Percentiles rank a stretch among this genome's conserved stretches.
phyloP scores from a whole-genome alignment of 805 yeast species.

The Ogataea saltuana region DNA sequence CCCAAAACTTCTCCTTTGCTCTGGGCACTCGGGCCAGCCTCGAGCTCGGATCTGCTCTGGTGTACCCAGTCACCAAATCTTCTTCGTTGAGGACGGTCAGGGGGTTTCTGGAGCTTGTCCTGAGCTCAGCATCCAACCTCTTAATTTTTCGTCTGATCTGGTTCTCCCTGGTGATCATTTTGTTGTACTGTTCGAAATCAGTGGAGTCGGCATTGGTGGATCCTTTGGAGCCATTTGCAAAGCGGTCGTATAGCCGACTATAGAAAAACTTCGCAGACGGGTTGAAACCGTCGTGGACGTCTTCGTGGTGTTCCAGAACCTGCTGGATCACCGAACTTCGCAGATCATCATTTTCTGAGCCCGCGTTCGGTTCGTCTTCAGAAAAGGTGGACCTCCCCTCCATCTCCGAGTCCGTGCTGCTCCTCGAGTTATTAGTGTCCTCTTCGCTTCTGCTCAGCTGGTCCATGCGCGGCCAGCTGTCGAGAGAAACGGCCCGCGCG shows the following conservation, averaged over 20 bases:
- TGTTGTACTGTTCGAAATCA: conserved; percentile 35
- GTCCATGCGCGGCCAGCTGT: too few species aligned
- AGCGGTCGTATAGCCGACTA: conserved; percentile 28
- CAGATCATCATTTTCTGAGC: conserved; percentile 15
- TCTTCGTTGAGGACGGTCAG: conserved; percentile 25
- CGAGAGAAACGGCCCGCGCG: too few species aligned
- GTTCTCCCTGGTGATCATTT: conserved; percentile 28
- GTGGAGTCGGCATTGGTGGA: conserved; percentile 10
- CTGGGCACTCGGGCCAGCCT: background rate
- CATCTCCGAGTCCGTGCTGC: too few species aligned
- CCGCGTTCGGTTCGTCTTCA: too few species aligned
- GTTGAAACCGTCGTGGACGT: conserved; percentile 5
- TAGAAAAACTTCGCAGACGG: conserved; percentile 20
- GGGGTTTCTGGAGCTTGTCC: conserved; percentile 7
- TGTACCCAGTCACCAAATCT: conserved; percentile 25
- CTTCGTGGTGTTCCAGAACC: conserved; percentile 23
- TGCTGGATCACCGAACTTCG: conserved; percentile 26
- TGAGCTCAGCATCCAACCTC: conserved; percentile 14
- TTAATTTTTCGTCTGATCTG: conserved; percentile 23
- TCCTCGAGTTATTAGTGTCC: too few species aligned
- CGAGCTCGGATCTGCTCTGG: conserved; percentile 15
- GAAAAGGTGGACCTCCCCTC: too few species aligned
- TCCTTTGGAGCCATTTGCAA: conserved; percentile 3
- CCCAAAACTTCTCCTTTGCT: conserved; percentile 6
- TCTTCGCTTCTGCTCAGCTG: too few species aligned